phyloP scores from a whole-genome alignment of 768 basidiomycete species.

The Chalciporus piperatus region DNA sequence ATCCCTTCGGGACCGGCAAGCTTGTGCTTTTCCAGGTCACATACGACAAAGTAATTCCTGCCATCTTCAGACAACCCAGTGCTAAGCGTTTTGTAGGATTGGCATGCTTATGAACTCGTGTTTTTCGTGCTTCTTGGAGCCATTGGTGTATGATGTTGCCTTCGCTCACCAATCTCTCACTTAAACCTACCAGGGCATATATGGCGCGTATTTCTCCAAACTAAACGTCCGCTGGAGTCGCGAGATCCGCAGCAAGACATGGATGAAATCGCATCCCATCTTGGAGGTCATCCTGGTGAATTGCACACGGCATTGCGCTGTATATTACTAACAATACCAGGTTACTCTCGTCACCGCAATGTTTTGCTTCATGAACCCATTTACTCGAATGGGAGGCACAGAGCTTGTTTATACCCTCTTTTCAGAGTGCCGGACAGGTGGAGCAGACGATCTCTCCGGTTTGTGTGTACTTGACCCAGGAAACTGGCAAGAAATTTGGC shows the following conservation, averaged over 20 bases:
- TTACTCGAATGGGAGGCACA: constrained; percentile 90
- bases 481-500: constrained; percentile 52
- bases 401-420: constrained; percentile 93
- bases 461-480: constrained; percentile 71
- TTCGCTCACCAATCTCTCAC: constrained; percentile 4
- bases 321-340: constrained; percentile 36
- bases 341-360: constrained; percentile 75
- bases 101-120: constrained; percentile 86
- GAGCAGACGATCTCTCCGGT: constrained; percentile 53
- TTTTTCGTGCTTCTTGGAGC: constrained; percentile 85
- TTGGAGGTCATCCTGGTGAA: constrained; percentile 79
- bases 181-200: constrained; percentile 57
- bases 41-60: constrained; percentile 65
- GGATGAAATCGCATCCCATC: constrained; percentile 77
- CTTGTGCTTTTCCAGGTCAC: constrained; percentile 90
- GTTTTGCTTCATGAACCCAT: constrained; percentile 85
- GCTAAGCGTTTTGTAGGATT: constrained; percentile 56
- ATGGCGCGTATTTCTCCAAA: constrained; percentile 91
- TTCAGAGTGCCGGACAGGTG: constrained; percentile 71
- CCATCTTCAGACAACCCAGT: not conserved
- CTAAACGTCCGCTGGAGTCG: constrained; percentile 88
- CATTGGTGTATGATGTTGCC: constrained; percentile 66
- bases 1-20: constrained; percentile 95
- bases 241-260: constrained; percentile 76
- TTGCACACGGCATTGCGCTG: not conserved